Evolutionary conservation across 2,329 filamentous ascomycete genomes (phyloP), one percentile per base, ranked within the genome.

Genomic region (Arthrinium puccinioides): DNA sequence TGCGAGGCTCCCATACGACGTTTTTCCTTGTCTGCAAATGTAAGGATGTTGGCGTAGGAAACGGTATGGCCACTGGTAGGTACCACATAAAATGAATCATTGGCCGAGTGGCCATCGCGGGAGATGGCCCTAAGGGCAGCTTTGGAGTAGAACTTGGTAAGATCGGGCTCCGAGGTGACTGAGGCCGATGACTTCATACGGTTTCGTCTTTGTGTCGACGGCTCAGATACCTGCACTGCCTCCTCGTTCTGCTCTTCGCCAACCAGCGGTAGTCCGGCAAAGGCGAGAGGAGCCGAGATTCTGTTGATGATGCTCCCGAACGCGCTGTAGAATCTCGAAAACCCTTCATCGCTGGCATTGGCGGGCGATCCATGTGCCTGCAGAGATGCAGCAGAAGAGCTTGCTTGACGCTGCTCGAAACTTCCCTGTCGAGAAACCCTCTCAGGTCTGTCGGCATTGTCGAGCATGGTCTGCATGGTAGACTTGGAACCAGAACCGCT

Each of bases 71-170:
- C 90, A 14, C 85, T 87, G 0, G 86, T 85, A 4, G 90, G 92
- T 1, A 98, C 92, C 2, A 97, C 84, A 57, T 96, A 97, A 64
- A 98, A 98, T 8, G 85, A 92, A 50, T 85, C 84, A 41, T 72
- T 76, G 13, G 75, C 66, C 13, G 72, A 71, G 20, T 80, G 72
- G 1, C 77, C 78, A 21, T 82, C 81, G 39, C 85, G 80, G 15
- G 79, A 73, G 28, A 95, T 72, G 1, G 89, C 87, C 36, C 82
- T 76, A 37, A 97, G 72, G 4, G 90, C 87, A 10, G 90, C 87
- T 47, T 79, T 81, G 27, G 88, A 95, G 57, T 94, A 94, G 21
- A 94, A 76, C 42, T 82, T 84, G 49, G 78, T 81, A 19, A 95
- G 74, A 48, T 97, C 88, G 0, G 87, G 85, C 14, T 86, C 80